These are phyloP conservation scores for Diaporthe citri DNA, from an alignment of 2,329 filamentous ascomycete species.

Conservation along the genomic window DNA sequence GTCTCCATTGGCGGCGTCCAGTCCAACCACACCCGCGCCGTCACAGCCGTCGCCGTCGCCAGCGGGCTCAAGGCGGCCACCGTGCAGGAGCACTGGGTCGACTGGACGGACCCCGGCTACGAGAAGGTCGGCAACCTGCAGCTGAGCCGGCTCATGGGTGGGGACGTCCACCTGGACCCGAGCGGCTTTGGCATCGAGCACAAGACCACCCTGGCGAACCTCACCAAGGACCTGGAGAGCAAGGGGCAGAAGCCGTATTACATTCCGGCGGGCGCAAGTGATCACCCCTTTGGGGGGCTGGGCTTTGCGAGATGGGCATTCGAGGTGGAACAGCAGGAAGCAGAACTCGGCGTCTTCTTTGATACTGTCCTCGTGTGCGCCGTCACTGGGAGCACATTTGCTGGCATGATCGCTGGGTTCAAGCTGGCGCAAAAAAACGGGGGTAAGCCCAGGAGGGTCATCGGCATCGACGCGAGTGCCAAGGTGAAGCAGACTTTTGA, in stretches of 20 bases:
- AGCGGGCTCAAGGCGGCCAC: conserved; percentile 68
- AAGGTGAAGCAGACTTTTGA: conserved; percentile 72
- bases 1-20: conserved; percentile 77
- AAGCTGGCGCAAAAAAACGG: conserved; percentile 69
- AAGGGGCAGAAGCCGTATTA: conserved; percentile 75
- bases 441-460: conserved; percentile 63
- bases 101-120: conserved; percentile 70
- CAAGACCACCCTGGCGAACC: conserved; percentile 68
- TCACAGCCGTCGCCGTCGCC: conserved; percentile 71
- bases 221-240: conserved; percentile 65
- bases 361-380: conserved; percentile 77
- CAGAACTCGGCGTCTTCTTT: conserved; percentile 72
- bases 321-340: conserved; percentile 75
- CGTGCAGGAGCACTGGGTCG: conserved; percentile 78
- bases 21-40: conserved; percentile 77
- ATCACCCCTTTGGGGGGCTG: conserved; percentile 77
- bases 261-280: conserved; percentile 78
- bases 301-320: conserved; percentile 80
- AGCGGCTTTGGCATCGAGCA: conserved; percentile 77
- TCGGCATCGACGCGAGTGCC: conserved; percentile 76
- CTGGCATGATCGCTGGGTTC: conserved; percentile 80
- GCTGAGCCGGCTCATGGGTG: conserved; percentile 75
- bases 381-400: conserved; percentile 78
- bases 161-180: conserved; percentile 71
- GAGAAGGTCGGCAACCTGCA: conserved; percentile 79